Base-by-base conservation (phyloP, 371 early-diverging fungal genomes). In the Apophysomyces variabilis region DNA sequence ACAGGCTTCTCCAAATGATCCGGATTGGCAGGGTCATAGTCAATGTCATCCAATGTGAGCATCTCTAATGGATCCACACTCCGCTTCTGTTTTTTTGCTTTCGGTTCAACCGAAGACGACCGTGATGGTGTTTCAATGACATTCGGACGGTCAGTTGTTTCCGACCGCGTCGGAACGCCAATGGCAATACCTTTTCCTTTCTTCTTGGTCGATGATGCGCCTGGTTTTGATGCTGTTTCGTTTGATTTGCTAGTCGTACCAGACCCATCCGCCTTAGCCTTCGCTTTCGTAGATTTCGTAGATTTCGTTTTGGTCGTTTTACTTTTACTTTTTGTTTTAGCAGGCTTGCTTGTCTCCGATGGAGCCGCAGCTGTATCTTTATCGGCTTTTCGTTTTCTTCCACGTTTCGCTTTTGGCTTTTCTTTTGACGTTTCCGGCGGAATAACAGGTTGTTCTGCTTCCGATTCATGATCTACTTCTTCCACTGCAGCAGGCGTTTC, bases 1-100 rank as follows among this genome's bases (percentile, higher is more conserved):
- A 87, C 85, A 21, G 78, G 79, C 13, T 66, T 76, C 16, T 86
- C 79, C 7, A 82, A 65, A 57, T 78, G 69, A 5, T 75, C 79
- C 0, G 69, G 4, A 0, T 38, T 69, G 7, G 75, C 37, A 8
- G 77, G 79, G 41, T 87, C 85, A 8, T 62, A 26, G 8, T 76
- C 62, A 14, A 78, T 72, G 35, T 84, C 83, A 7, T 83, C 84
- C 3, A 83, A 41, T 2, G 83, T 83, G 18, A 61, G 58, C 66
- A 76, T 38, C 26, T 69, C 54, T 1, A 13, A 26, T 7, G 72
- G 67, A 44, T 67, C 61, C 32, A 46, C 16, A 16, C 38, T 9
- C 35, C 59, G 11, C 26, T 38, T 62, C n/a, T 7, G 14, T 21
- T 39, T 38, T 46, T 18, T 46, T 4, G 32, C 37, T 58, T 37